Conservation (phyloP, 352 stramenopile genomes). For the Globisporangium spinosum region DNA sequence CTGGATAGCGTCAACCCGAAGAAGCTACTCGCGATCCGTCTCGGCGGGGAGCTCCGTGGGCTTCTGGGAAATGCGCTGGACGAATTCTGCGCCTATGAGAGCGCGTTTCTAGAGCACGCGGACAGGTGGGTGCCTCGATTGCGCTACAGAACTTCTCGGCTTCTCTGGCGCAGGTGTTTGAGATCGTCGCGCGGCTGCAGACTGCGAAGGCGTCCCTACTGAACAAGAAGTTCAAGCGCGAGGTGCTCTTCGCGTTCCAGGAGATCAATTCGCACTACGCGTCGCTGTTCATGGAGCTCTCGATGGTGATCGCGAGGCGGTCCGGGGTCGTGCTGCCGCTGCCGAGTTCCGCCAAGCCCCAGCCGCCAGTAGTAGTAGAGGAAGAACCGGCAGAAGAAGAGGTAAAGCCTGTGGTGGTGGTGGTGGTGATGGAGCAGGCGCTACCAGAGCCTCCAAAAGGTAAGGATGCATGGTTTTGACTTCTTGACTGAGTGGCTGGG, state of each 20-base stretch:
- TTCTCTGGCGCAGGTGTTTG: constrained; percentile 50
- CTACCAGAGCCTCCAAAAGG: not conserved
- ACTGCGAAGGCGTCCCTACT: constrained; percentile 59
- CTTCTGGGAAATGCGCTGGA: constrained; percentile 77
- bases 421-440: not conserved
- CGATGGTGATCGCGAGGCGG: constrained; percentile 57
- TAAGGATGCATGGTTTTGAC: not conserved
- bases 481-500: not conserved
- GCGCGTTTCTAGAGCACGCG: constrained; percentile 53
- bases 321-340: constrained; percentile 49
- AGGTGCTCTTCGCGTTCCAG: constrained; percentile 77
- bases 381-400: constrained; percentile 7
- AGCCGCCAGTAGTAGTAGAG: constrained; percentile 12
- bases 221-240: constrained; percentile 74
- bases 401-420: not conserved
- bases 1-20: constrained; percentile 60
- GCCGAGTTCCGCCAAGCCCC: constrained; percentile 31
- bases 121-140: constrained; percentile 53
- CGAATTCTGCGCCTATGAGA: constrained; percentile 65
- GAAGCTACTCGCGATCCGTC: constrained; percentile 56
- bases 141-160: constrained; percentile 75
- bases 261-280: constrained; percentile 87
- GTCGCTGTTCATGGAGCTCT: constrained; percentile 79
- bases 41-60: constrained; percentile 69
- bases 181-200: constrained; percentile 50